Evolutionary conservation across 2,329 filamentous ascomycete genomes (phyloP).

Genomic region (Cercospora beticola): DNA sequence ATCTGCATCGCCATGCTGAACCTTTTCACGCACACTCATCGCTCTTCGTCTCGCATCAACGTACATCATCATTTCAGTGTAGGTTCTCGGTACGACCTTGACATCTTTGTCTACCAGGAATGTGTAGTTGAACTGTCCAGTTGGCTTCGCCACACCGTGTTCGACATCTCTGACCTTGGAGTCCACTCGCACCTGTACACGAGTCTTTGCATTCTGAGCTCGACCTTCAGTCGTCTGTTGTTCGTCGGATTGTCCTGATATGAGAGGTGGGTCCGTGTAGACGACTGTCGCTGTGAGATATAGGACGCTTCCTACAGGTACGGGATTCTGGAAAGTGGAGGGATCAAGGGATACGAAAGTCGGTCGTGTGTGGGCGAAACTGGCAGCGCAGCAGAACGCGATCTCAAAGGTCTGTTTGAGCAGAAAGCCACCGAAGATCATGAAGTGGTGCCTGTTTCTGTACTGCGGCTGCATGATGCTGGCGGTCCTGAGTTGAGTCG

Average conservation of each 20-base stretch:
- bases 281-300: slow-evolving; percentile 72
- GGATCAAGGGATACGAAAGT: slow-evolving; percentile 73
- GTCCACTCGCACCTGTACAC: slow-evolving; percentile 69
- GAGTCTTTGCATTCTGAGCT: slow-evolving; percentile 50
- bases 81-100: slow-evolving; percentile 64
- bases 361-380: slow-evolving; percentile 67
- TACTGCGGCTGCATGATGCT: slow-evolving; percentile 75
- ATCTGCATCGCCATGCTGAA: slow-evolving; percentile 35
- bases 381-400: slow-evolving; percentile 71
- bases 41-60: slow-evolving; percentile 60
- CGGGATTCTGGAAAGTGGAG: slow-evolving; percentile 71
- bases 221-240: slow-evolving; percentile 26
- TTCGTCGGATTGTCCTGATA: slow-evolving; percentile 40
- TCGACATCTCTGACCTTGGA: slow-evolving; percentile 71
- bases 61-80: slow-evolving; percentile 65
- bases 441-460: slow-evolving; percentile 62
- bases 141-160: slow-evolving; percentile 65
- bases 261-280: slow-evolving; percentile 65
- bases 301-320: slow-evolving; percentile 71
- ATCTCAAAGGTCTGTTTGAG: slow-evolving; percentile 74
- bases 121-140: slow-evolving; percentile 75
- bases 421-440: slow-evolving; percentile 76
- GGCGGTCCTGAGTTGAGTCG: slow-evolving; percentile 63
- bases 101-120: slow-evolving; percentile 66
- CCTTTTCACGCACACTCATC: slow-evolving; percentile 51